These are phyloP conservation scores for Alnus glutinosa DNA, from an alignment of 306 rosid species.

Conservation along the genomic window DNA sequence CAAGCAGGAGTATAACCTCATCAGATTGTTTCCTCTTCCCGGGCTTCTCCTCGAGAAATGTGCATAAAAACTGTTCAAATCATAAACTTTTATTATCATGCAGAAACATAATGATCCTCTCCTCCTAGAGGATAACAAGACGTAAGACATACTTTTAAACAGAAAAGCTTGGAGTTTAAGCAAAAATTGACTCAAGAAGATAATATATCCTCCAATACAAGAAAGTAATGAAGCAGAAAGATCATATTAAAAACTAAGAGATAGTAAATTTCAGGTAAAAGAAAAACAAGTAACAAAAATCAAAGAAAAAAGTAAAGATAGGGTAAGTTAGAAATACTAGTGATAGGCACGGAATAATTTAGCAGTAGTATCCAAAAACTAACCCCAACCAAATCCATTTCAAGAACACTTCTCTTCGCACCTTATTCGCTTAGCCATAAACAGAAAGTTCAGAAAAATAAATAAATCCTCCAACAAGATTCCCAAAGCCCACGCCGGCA, in stretches of 20 bases:
- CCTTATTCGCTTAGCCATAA: background rate
- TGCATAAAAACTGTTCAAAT: slow-evolving; percentile 61
- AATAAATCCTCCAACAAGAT: background rate
- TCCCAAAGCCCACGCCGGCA: background rate
- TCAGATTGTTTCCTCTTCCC: slow-evolving; percentile 44
- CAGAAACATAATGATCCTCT: background rate
- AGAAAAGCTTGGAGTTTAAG: background rate
- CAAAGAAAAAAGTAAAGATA: background rate
- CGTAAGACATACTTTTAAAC: background rate
- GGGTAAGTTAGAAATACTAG: background rate
- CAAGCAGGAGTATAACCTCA: slow-evolving; percentile 51
- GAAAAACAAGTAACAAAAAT: background rate
- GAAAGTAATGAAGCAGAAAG: background rate
- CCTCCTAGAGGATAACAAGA: background rate
- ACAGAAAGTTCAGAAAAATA: background rate
- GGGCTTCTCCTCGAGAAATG: slow-evolving; percentile 54
- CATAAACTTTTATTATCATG: slow-evolving; percentile 27
- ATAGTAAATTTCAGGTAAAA: background rate
- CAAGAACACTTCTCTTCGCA: background rate
- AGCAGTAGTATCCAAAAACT: background rate
- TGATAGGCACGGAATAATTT: background rate
- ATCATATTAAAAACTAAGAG: background rate
- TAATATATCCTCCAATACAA: background rate
- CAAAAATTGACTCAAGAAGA: background rate
- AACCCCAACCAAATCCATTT: background rate